These are phyloP conservation scores for Candida takata DNA, from an alignment of 805 yeast species.

Conservation along the genomic window DNA sequence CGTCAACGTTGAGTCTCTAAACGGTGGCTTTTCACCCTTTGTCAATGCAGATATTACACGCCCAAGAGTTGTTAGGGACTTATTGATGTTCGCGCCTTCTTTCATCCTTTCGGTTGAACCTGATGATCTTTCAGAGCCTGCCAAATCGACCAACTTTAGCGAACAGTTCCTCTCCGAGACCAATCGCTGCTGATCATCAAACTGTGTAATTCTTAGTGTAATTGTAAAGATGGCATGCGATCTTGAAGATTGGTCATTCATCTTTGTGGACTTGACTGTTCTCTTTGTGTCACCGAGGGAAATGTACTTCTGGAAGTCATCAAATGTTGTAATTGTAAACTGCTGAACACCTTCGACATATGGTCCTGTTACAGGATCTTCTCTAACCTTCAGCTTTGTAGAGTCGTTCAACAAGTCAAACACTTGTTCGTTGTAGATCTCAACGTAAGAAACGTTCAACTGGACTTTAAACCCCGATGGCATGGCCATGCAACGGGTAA, in stretches of 20 bases:
- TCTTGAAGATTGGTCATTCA: slow-evolving; percentile 69
- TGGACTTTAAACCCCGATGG: slow-evolving; percentile 32
- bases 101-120: slow-evolving; percentile 55
- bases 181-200: slow-evolving; percentile 30
- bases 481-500: slow-evolving; percentile 30
- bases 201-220: slow-evolving; percentile 51
- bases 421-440: slow-evolving; percentile 73
- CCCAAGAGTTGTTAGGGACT: slow-evolving; percentile 71
- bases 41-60: slow-evolving; percentile 53
- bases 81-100: slow-evolving; percentile 75
- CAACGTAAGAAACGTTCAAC: slow-evolving; percentile 56
- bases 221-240: slow-evolving; percentile 77
- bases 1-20: slow-evolving; percentile 65
- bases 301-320: slow-evolving; percentile 42
- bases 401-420: slow-evolving; percentile 44
- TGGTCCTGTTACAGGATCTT: slow-evolving; percentile 59
- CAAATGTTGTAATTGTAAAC: slow-evolving; percentile 38
- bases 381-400: slow-evolving; percentile 42
- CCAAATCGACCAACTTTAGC: slow-evolving; percentile 68
- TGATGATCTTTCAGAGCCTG: slow-evolving; percentile 74
- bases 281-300: slow-evolving; percentile 46
- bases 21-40: slow-evolving; percentile 27
- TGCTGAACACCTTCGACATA: slow-evolving; percentile 64
- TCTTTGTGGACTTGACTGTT: slow-evolving; percentile 64
- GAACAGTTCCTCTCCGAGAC: slow-evolving; percentile 48